A percentile compares a stretch with the other conserved stretches of the same genome.
phyloP scores from a whole-genome alignment of 129 eudicot genomes.

The Arctium lappa region DNA sequence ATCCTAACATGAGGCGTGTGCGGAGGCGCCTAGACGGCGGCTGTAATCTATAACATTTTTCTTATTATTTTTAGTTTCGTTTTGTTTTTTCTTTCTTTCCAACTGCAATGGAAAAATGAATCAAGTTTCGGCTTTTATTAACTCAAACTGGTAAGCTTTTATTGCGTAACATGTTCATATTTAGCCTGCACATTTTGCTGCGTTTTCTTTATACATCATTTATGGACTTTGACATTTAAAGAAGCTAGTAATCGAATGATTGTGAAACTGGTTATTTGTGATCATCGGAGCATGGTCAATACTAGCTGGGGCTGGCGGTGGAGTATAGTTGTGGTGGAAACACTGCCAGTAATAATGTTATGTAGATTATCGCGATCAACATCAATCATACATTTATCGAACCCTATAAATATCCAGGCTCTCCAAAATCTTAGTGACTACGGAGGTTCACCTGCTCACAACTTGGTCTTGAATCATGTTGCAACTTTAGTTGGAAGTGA shows the following conservation, averaged over 20 bases:
- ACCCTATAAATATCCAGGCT: no score
- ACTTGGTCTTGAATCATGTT: no score
- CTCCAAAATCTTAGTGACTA: no score
- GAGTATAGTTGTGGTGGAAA: no score
- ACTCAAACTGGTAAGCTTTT: conserved; percentile 2
- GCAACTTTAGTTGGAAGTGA: no score
- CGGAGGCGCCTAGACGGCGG: conserved; percentile 38
- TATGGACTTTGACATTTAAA: not conserved
- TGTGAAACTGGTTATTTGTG: no score
- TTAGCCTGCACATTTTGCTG: not conserved
- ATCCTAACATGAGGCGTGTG: conserved; percentile 51
- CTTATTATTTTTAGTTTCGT: not conserved
- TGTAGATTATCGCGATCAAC: no score
- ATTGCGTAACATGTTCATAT: conserved; percentile 9
- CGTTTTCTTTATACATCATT: not conserved
- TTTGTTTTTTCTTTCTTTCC: not conserved
- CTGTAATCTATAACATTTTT: conserved; percentile 19
- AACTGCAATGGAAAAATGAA: conserved; percentile 11
- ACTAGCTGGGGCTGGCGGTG: no score
- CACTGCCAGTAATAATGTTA: no score
- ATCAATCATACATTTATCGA: no score
- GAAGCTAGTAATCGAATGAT: not conserved
- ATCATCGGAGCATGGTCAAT: no score
- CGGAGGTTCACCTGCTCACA: no score
- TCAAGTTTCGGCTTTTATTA: conserved; percentile 2